Evolutionary conservation across 495 filamentous ascomycete species (phyloP).

Genomic region (Rostrohypoxylon terebratum): DNA sequence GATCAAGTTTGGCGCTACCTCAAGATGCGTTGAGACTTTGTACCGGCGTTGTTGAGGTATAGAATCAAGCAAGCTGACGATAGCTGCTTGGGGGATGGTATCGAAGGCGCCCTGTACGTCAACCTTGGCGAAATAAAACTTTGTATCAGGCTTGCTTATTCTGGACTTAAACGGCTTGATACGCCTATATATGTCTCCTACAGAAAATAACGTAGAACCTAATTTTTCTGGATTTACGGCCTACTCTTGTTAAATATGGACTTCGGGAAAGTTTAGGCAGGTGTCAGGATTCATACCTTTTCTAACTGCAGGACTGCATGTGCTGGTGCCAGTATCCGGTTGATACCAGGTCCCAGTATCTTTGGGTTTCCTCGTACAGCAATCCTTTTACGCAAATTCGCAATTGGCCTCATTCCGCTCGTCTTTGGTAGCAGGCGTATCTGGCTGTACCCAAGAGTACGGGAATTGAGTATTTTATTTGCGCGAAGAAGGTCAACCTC

Average conservation of each 20-base stretch:
- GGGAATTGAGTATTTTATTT: slow-evolving; percentile 66
- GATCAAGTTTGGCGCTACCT: slow-evolving; percentile 67
- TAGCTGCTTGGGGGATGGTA: slow-evolving; percentile 83
- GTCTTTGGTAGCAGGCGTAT: slow-evolving; percentile 84
- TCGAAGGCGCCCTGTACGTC: slow-evolving; percentile 95
- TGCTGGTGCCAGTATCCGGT: slow-evolving; percentile 79
- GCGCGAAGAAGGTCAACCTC: slow-evolving; percentile 73
- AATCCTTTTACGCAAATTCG: slow-evolving; percentile 79
- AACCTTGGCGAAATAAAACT: slow-evolving; percentile 84
- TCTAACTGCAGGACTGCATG: slow-evolving; percentile 83
- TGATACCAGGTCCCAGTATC: slow-evolving; percentile 79
- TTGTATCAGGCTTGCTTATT: slow-evolving; percentile 48
- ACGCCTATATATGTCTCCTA: slow-evolving; percentile 82
- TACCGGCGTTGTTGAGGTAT: slow-evolving; percentile 76
- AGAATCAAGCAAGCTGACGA: slow-evolving; percentile 73
- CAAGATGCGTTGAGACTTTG: slow-evolving; percentile 76
- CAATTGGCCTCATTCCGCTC: slow-evolving; percentile 76
- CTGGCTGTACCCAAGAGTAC: slow-evolving; percentile 79
- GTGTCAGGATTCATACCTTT: slow-evolving; percentile 55
- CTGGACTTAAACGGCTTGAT: slow-evolving; percentile 74
- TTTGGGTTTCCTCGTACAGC: slow-evolving; percentile 65
- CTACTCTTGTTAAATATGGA: slow-evolving; percentile 48
- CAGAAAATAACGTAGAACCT: slow-evolving; percentile 81
- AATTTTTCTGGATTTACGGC: slow-evolving; percentile 68
- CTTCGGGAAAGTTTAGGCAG: not conserved